Evolutionary conservation across 73 alveolate genomes (phyloP), one percentile per base, ranked within the genome.

Genomic region (Paramecium sonneborni): DNA sequence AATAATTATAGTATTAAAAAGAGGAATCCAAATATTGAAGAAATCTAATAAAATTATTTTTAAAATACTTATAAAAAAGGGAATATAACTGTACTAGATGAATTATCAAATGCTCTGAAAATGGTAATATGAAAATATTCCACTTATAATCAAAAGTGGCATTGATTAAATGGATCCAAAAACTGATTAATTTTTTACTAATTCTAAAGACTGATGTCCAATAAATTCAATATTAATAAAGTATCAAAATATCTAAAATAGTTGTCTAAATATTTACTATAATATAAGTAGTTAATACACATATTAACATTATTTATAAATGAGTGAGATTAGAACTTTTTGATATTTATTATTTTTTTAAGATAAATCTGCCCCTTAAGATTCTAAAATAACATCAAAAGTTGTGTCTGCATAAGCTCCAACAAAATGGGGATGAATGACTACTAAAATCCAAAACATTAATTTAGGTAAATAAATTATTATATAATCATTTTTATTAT

Each of bases 401-500:
- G 55, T 28, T n/a, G 74, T 79, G 55, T 79, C 90, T 14, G 90
- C 90, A 30, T 39, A 23, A 1, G 62, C 90, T n/a, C 90, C 90
- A 79, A 79, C 76, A 43, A 14, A 79, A 39, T 23, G 90, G 76
- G 15, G 90, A 79, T 7, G 55, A 43, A 21, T 37, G 26, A 79
- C 90, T 39, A 76, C 90, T 43, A 76, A 20, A 79, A 79, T 79
- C 90, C 90, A 79, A 79, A n/a, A 52, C 68, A 52, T 52, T 52
- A 30, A 52, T 52, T 52, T 52, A 52, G 30, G 30, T 30, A 52
- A 21, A 67, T 34, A 67, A 28, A 67, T 67, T 67, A 52, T 52
- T 52, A 52, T 52, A 52, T 52, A 52, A 52, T 52, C 68, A 52
- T 52, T n/a, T 14, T 62, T 30, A 62, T 62, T 62, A 26, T 62